phyloP scores from a whole-genome alignment of 345 rosid genomes.

The Firmiana major region DNA sequence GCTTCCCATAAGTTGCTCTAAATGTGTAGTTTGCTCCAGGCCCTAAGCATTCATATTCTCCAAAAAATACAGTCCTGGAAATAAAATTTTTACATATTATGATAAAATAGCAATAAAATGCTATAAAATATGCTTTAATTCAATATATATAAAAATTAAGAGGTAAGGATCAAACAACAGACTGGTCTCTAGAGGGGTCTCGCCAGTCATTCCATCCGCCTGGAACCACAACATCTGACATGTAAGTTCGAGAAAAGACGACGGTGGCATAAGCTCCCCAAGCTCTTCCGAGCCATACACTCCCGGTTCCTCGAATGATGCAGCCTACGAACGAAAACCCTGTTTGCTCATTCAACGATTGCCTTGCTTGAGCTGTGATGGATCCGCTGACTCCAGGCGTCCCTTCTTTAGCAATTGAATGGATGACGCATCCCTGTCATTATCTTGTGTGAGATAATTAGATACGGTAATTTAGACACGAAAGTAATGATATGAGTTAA shows the following conservation, averaged over 20 bases:
- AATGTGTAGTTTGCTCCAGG: slow-evolving; percentile 46
- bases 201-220: slow-evolving; percentile 81
- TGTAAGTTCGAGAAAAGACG: slow-evolving; percentile 58
- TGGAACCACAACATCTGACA: slow-evolving; percentile 50
- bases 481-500: too few species aligned
- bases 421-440: slow-evolving; percentile 45
- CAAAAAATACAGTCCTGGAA: slow-evolving; percentile 65
- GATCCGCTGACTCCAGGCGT: slow-evolving; percentile 31
- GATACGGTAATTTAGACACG: too few species aligned
- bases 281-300: slow-evolving; percentile 74
- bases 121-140: too few species aligned
- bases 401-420: slow-evolving; percentile 39
- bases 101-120: too few species aligned
- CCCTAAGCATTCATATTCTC: slow-evolving; percentile 63
- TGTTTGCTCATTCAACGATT: slow-evolving; percentile 40
- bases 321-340: slow-evolving; percentile 73
- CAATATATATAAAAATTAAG: not conserved
- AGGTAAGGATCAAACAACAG: slow-evolving; percentile 12
- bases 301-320: slow-evolving; percentile 53
- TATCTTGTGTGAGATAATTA: not conserved
- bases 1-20: slow-evolving; percentile 51
- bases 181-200: slow-evolving; percentile 59
- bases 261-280: slow-evolving; percentile 67
- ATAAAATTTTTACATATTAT: not conserved
- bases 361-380: slow-evolving; percentile 57